These are phyloP conservation scores for Periconia sp. DNA, from an alignment of 2,329 filamentous ascomycete genomes.

Conservation along the genomic window DNA sequence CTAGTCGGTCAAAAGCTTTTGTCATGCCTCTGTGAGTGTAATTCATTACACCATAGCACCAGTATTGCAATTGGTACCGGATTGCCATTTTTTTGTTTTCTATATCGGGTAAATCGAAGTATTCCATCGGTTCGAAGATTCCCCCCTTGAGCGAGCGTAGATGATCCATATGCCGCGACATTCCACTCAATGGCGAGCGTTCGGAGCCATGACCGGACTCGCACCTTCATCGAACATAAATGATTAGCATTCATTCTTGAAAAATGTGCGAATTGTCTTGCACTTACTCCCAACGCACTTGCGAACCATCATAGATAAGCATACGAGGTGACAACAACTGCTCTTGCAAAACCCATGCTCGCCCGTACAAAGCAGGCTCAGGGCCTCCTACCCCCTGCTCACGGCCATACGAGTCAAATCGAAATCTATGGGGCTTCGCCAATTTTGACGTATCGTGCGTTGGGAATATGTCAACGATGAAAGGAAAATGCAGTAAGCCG, in stretches of 20 bases:
- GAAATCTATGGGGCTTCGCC: constrained; percentile 2
- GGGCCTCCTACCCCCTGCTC: constrained; percentile 8
- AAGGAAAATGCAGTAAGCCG: constrained; percentile 20
- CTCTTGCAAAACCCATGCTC: constrained; percentile 29
- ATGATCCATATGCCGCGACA: constrained; percentile 14
- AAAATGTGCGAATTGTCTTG: neutral
- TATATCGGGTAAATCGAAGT: constrained; percentile 8
- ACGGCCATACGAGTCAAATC: constrained; percentile 15
- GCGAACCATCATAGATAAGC: constrained; percentile 20
- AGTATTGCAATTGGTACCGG: constrained; percentile 10
- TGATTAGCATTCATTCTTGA: neutral
- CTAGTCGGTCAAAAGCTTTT: constrained; percentile 15
- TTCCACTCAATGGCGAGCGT: constrained; percentile 11
- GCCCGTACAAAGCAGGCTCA: constrained; percentile 18
- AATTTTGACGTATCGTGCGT: no score
- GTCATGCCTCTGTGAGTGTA: constrained; percentile 26
- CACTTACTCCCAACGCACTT: constrained; percentile 19
- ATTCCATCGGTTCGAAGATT: constrained; percentile 14
- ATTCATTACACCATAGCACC: constrained; percentile 21
- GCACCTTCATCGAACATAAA: constrained; percentile 5
- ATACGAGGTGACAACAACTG: constrained; percentile 20
- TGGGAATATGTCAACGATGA: constrained; percentile 10
- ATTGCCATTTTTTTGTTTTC: constrained; percentile 1
- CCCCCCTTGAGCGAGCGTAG: constrained; percentile 13
- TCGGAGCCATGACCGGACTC: constrained; percentile 19